Base-by-base conservation (phyloP, 495 filamentous ascomycete species). In the Neurospora sp. region DNA sequence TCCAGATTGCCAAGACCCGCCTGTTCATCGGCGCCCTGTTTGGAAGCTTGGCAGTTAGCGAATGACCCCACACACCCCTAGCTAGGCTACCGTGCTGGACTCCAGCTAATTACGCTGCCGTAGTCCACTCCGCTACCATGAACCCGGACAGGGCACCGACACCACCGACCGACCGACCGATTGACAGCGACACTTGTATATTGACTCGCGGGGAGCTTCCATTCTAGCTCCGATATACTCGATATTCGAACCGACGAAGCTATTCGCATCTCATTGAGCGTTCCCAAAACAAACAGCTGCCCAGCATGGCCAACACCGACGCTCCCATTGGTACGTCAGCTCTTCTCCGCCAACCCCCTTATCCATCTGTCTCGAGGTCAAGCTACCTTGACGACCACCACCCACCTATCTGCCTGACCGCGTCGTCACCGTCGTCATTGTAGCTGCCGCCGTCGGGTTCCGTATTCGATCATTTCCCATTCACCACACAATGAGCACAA, bases 241-340 rank as follows among this genome's bases (percentile, higher is more conserved):
- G 27, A 65, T 18, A 65, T 37, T 65, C 14, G 14, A 37, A 18
- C 12, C 53, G 53, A 65, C 27, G 53, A 65, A 65, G 27, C 53
- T 65, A 65, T 65, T 65, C 53, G 12, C 53, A 65, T 65, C 3
- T 6, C 2, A 3, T 1, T 61, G 53, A 35, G 27, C 3, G 5
- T 31, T 59, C 10, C 47, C 65, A 37, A 72, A 16, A 16, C 71
- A 42, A 61, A 35, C 27, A 65, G 27, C 53, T 16, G 53, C 53
- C 27, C 53, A 65, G 53, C 27, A 65, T 65, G 53, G 71, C 71
- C 71, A 72, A 70, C 37, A 71, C 65, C 45, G 71, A 68, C 14
- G 38, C 53, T 69, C 71, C 71, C 71, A 72, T 72, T 68, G 71
- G 71, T 72, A 72, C 71, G 71, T 72, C 65, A 40, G 77, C 75